phyloP scores from a whole-genome alignment of 108 stramenopile species.

The Nitzschia sp. region DNA sequence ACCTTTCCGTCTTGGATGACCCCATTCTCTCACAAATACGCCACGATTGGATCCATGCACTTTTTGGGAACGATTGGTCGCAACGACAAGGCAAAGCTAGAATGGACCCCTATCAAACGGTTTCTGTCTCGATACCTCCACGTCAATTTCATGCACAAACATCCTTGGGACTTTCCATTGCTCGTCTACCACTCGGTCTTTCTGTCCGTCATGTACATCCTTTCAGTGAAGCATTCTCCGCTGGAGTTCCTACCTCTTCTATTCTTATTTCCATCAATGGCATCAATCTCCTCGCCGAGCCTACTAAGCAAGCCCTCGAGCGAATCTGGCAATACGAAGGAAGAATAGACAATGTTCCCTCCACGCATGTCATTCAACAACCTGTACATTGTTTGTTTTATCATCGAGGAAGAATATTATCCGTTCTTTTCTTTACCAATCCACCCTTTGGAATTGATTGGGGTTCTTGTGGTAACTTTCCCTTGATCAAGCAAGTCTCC shows the following conservation, averaged over 20 bases:
- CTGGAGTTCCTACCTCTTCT: conserved; percentile 52
- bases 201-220: conserved; percentile 47
- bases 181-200: conserved; percentile 65
- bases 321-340: conserved; percentile 84
- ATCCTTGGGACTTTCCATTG: conserved; percentile 62
- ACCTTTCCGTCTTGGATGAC: too few species aligned
- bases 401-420: conserved; percentile 46
- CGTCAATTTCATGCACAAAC: conserved; percentile 1
- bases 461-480: conserved; percentile 83
- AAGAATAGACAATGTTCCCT: conserved; percentile 1
- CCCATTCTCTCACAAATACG: background rate
- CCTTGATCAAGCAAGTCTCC: conserved; percentile 51
- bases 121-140: conserved; percentile 31
- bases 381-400: conserved; percentile 54
- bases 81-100: conserved; percentile 52
- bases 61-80: conserved; percentile 67
- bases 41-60: conserved; percentile 75
- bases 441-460: conserved; percentile 70
- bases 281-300: conserved; percentile 68
- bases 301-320: conserved; percentile 66
- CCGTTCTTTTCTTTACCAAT: conserved; percentile 48
- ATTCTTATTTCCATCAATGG: conserved; percentile 72
- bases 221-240: conserved; percentile 57
- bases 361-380: conserved; percentile 17
- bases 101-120: conserved; percentile 41